Conservation (phyloP, 83 land plant genomes). For the Thuja plicata region DNA sequence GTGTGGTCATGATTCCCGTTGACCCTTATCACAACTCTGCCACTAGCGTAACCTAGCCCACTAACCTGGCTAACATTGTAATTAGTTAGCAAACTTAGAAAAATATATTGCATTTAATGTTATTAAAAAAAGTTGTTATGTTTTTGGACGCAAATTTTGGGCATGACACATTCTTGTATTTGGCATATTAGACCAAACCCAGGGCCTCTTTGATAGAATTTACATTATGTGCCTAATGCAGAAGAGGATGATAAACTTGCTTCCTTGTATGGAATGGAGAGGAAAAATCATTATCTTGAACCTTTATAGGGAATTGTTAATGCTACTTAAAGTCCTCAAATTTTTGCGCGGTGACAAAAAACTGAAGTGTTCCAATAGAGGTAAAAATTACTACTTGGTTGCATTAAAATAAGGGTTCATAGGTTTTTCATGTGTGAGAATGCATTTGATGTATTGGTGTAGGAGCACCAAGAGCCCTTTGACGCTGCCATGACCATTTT, state of each 20-base stretch:
- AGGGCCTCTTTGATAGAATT: neutral
- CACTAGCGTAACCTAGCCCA: too few relatives aligned
- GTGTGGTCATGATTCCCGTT: too few relatives aligned
- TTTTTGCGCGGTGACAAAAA: constrained; percentile 16
- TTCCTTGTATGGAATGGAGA: constrained; percentile 7
- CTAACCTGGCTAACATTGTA: too few relatives aligned
- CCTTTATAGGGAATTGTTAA: neutral
- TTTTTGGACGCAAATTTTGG: too few relatives aligned
- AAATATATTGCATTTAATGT: too few relatives aligned
- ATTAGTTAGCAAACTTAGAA: too few relatives aligned
- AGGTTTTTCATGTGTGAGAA: neutral
- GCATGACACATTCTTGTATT: neutral
- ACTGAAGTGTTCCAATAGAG: constrained; percentile 13
- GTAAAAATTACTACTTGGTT: constrained; percentile 6
- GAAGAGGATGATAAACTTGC: neutral
- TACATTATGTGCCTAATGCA: neutral
- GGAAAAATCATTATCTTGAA: neutral
- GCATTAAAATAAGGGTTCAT: neutral
- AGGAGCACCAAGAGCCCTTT: too few relatives aligned
- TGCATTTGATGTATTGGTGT: neutral
- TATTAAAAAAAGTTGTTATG: too few relatives aligned
- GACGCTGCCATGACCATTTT: too few relatives aligned
- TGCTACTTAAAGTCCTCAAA: constrained; percentile 8
- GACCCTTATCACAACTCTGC: too few relatives aligned
- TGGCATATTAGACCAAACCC: constrained; percentile 18